Evolutionary conservation across 192 early-diverging fungal species (phyloP).

Genomic region (Podila horticola): DNA sequence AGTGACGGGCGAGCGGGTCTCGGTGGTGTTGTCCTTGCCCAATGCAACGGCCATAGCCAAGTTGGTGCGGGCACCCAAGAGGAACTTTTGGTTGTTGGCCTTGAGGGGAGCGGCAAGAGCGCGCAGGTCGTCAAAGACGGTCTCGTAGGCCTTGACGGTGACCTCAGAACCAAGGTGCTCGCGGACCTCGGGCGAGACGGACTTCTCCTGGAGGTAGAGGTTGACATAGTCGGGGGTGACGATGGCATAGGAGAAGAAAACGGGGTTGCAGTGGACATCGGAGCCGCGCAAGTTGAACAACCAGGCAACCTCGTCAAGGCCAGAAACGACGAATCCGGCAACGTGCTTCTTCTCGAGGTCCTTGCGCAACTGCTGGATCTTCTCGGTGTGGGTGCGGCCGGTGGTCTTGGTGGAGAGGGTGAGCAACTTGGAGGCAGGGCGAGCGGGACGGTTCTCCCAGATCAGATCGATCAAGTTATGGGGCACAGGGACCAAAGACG

Average conservation of each 20-base stretch:
- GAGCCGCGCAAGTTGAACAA: conserved; percentile 96
- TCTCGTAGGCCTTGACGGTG: conserved; percentile 75
- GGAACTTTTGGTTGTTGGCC: conserved; percentile 49
- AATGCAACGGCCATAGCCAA: conserved; percentile 42
- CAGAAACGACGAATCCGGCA: conserved; percentile 85
- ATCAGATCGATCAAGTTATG: conserved; percentile 88
- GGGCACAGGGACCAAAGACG: conserved; percentile 71
- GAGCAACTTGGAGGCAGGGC: conserved; percentile 61
- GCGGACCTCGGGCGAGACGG: conserved; percentile 70
- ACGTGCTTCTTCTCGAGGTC: conserved; percentile 69
- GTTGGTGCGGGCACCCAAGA: conserved; percentile 39
- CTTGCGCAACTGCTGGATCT: conserved; percentile 77
- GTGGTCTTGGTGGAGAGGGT: conserved; percentile 39
- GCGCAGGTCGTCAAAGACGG: conserved; percentile 80
- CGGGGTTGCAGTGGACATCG: conserved; percentile 96
- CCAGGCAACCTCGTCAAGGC: conserved; percentile 97
- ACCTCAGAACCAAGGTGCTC: conserved; percentile 71
- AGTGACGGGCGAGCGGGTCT: conserved; percentile 75
- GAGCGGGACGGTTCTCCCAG: conserved; percentile 83
- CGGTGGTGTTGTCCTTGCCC: conserved; percentile 60
- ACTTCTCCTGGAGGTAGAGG: conserved; percentile 83
- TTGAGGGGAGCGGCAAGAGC: conserved; percentile 48
- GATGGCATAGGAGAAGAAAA: conserved; percentile 93
- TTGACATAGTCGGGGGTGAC: conserved; percentile 74
- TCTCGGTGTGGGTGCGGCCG: conserved; percentile 63